Evolutionary conservation across 2,329 filamentous ascomycete species (phyloP).

Genomic region (Claviceps capensis): DNA sequence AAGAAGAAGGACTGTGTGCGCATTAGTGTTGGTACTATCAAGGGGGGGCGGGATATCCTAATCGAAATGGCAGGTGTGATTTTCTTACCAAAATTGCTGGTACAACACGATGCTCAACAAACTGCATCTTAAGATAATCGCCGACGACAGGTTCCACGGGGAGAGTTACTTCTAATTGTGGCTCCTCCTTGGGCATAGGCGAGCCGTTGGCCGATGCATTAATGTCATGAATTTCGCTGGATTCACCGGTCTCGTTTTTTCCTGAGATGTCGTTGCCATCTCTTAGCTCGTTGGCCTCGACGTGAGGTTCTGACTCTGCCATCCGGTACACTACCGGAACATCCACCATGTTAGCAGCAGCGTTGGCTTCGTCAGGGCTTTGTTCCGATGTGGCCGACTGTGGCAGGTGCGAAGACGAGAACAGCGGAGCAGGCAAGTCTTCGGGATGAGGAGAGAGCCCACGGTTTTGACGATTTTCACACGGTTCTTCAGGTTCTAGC

Average conservation of each 20-base stretch:
- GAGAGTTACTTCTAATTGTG: conserved; percentile 6
- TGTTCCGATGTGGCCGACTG: conserved; percentile 1
- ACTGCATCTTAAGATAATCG: conserved; percentile 89
- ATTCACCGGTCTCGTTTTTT: no score
- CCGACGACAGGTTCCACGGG: conserved; percentile 63
- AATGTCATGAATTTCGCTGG: no score
- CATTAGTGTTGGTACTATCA: conserved; percentile 3
- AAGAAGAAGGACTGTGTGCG: conserved; percentile 78
- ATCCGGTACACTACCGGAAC: not conserved
- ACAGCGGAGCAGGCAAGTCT: conserved; percentile 54
- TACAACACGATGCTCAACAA: conserved; percentile 87
- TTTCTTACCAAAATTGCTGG: conserved; percentile 77
- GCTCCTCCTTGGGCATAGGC: conserved; percentile 5
- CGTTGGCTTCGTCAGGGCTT: not conserved
- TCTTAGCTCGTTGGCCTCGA: not conserved
- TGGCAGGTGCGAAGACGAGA: conserved; percentile 14
- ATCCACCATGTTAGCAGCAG: conserved; percentile 2
- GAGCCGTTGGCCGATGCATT: conserved; percentile 1
- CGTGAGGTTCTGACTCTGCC: not conserved
- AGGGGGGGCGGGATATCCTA: not conserved
- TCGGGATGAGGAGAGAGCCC: conserved; percentile 43
- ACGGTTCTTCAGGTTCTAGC: conserved; percentile 5
- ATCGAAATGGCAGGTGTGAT: not conserved
- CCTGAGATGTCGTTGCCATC: no score
- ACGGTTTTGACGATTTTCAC: conserved; percentile 8